Conservation (phyloP, 371 early-diverging fungal species). For the Funneliformis caledonium region DNA sequence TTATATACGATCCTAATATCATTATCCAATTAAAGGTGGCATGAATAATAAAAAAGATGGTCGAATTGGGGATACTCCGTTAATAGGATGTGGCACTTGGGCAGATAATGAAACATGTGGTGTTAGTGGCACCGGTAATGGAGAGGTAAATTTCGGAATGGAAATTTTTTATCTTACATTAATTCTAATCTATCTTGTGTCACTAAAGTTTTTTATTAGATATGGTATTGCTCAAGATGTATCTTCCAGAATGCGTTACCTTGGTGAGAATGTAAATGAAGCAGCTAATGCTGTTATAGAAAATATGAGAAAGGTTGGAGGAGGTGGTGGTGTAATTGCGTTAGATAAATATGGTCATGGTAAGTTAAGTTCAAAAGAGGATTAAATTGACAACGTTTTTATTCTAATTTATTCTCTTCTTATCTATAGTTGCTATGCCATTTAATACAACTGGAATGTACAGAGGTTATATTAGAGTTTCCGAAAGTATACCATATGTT, state of each 20-base stretch:
- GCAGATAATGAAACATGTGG: constrained; percentile 52
- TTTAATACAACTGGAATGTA: constrained; percentile 51
- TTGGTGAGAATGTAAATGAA: constrained; percentile 42
- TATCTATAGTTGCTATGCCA: constrained; percentile 45
- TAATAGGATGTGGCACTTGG: constrained; percentile 57
- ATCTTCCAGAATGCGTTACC: constrained; percentile 48
- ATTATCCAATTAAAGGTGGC: constrained; percentile 43
- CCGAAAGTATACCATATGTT: constrained; percentile 43
- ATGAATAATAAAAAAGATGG: constrained; percentile 56
- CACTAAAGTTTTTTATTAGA: constrained; percentile 50
- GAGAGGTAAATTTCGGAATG: constrained; percentile 44
- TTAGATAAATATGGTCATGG: constrained; percentile 48
- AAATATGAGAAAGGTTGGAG: constrained; percentile 48
- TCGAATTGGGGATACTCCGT: constrained; percentile 57
- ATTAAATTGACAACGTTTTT: neutral
- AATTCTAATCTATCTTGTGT: neutral
- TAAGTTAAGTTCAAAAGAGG: constrained; percentile 1
- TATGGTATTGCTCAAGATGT: constrained; percentile 50
- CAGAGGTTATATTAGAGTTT: constrained; percentile 46
- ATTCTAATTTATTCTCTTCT: neutral
- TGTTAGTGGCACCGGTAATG: constrained; percentile 57
- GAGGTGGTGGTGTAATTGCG: constrained; percentile 55
- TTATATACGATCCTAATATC: neutral
- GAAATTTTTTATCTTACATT: too few species aligned
- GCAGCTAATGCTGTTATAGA: constrained; percentile 49